Conservation (phyloP, 75 land plant species). For the Pinus albicaulis region DNA sequence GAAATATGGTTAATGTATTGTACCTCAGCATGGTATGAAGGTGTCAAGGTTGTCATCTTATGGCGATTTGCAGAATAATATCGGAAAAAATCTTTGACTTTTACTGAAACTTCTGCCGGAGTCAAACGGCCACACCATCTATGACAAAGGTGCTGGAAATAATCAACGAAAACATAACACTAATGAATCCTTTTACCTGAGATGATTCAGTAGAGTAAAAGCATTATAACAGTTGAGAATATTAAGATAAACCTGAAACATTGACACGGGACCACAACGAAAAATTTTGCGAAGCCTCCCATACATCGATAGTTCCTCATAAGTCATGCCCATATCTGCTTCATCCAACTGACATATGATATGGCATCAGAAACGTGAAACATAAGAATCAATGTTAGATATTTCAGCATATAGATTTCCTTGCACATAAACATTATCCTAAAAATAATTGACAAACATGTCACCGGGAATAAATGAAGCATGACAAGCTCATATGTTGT, state of each 20-base stretch:
- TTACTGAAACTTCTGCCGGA: slow-evolving; percentile 75
- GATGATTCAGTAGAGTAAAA: background rate
- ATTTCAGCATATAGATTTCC: background rate
- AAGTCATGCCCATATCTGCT: slow-evolving; percentile 99
- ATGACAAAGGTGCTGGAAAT: slow-evolving; percentile 69
- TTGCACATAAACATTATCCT: background rate
- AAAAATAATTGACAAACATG: background rate
- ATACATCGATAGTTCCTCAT: slow-evolving; percentile 94
- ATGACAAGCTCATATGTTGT: no score
- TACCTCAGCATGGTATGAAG: slow-evolving; percentile 99
- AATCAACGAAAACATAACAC: background rate
- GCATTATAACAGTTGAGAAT: background rate
- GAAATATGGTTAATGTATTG: background rate
- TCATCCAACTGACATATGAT: slow-evolving; percentile 76
- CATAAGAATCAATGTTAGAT: background rate
- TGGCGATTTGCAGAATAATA: slow-evolving; percentile 89
- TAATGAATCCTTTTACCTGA: background rate
- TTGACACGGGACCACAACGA: slow-evolving; percentile 96
- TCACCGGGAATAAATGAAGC: background rate
- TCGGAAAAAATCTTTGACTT: slow-evolving; percentile 94
- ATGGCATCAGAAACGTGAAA: background rate
- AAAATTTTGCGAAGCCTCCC: slow-evolving; percentile 95
- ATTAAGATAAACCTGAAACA: slow-evolving; percentile 80
- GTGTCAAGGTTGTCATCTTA: slow-evolving; percentile 96
- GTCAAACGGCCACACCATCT: slow-evolving; percentile 72